These are phyloP conservation scores for Diplodia seriata DNA, from an alignment of 2,329 filamentous ascomycete species.

Conservation along the genomic window DNA sequence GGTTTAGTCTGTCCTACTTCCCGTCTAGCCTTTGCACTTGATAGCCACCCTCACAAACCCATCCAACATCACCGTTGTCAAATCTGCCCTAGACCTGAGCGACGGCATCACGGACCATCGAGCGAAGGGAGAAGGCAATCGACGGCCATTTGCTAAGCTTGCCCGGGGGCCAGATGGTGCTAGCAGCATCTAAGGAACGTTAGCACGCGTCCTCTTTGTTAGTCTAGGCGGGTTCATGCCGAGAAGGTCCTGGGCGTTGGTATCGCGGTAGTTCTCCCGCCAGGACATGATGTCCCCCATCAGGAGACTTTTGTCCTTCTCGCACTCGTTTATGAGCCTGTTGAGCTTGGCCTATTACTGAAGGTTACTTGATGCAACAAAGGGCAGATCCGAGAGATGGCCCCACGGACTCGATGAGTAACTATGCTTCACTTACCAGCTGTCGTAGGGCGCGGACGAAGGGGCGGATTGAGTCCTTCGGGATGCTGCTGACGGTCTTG, in stretches of 20 bases:
- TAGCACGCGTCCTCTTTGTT: background rate
- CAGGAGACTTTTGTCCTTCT: background rate
- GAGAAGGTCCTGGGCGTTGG: background rate
- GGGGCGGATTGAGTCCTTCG: background rate
- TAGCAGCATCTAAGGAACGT: background rate
- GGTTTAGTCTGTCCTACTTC: too few species aligned
- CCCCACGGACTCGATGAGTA: background rate
- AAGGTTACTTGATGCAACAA: background rate
- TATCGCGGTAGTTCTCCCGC: background rate
- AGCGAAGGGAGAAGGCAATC: background rate
- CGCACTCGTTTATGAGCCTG: background rate
- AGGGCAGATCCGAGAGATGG: background rate
- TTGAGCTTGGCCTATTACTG: background rate
- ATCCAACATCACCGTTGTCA: too few species aligned
- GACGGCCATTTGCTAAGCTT: background rate
- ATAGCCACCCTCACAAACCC: too few species aligned
- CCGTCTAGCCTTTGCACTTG: too few species aligned
- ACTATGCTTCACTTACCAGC: background rate
- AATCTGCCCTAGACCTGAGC: too few species aligned
- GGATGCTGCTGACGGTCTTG: background rate
- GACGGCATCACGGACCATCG: background rate
- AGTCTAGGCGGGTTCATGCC: background rate
- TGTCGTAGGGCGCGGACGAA: slow-evolving; percentile 5
- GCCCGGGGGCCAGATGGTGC: background rate
- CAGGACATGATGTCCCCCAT: background rate